Base-by-base conservation (phyloP, 805 yeast species). In the Cyberlindnera maritima region DNA sequence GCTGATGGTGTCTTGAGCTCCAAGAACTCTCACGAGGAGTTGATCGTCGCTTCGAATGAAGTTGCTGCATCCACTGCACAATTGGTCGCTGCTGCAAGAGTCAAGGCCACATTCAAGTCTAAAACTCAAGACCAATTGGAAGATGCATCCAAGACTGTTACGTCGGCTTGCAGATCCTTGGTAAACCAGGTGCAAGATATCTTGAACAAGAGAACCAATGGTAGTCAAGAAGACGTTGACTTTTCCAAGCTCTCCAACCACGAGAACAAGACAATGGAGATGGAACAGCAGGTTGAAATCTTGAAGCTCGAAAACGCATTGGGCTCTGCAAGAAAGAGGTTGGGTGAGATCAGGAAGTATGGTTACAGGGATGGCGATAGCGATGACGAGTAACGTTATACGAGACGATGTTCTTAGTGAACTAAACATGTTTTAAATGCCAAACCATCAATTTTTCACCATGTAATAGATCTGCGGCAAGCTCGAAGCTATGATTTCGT, bases 21-120 rank as follows among this genome's bases (percentile, higher is more conserved):
- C 2, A 63, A 65, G n/a, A 83, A 82, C 54, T 70, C 88, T 0
- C 88, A 82, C 47, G 96, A 89, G 62, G 87, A 88, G 67, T 76
- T 89, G 49, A 85, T 89, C 56, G 96, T 89, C 21, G 92, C 96
- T 0, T 88, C 95, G 1, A 88, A 87, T 58, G 96, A 89, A 63
- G 96, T 89, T 9, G 91, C 96, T 2, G 90, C 96, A 0, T 84
- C 96, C 0, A 89, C 96, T 1, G 95, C 92, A 2, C 97, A 89
- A 69, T 75, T 89, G 43, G 97, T 89, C 6, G 91, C 96, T 6
- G 94, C 96, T 0, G 84, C 96, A 0, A 76, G 96, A 56, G 96
- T 88, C 19, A 88, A 88, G 64, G 89, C 95, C 0, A 76, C 83
- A 36, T 78, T 81, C 56, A 79, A 80, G 68, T 87, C 96, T 2